Base-by-base conservation (phyloP, 768 basidiomycete genomes). In the Leccinum pellstonianum region DNA sequence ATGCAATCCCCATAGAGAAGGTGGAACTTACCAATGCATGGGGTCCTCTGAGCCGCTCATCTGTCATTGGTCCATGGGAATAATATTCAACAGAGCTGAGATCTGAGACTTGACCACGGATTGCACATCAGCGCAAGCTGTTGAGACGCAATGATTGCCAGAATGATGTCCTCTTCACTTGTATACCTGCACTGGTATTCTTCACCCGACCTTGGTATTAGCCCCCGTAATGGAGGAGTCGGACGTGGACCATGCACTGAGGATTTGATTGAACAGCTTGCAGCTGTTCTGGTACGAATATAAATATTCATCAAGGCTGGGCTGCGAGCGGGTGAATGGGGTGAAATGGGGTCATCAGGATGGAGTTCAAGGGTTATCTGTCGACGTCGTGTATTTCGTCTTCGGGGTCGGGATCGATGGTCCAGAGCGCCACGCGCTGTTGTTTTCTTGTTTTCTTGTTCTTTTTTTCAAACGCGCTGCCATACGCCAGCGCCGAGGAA, bases 251-350 rank as follows among this genome's bases (percentile, higher is more conserved):
- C 25, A 27, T 27, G 25, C 25, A 27, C 25, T 27, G 63, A 98
- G 86, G 37, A 99, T 83, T 71, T 95, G 94, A 77, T 98, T 98
- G 84, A 98, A 98, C 64, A 98, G 78, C 73, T 96, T 93, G 83
- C 96, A 98, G 76, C 93, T 93, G 79, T 96, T 95, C 72, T 96
- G 92, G 74, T 95, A 96, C 1, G 95, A 95, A 73, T 97, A 92
- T 82, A 98, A 95, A 43, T 95, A 90, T 74, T 98, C 96, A 72
- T 98, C 95, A 67, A 97, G 86, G 75, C 96, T 91, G 64, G 96
- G 95, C 71, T 91, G 88, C 49, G 98, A 81, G 46, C 93, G 89
- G 1, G 95, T 95, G 29, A 29, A 2, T 29, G 29, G 8, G 29
- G 29, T 29, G 8, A 29, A 29, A 29, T 29, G 29, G 29, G 29